Percentiles rank a stretch among this genome's conserved stretches.
These are phyloP conservation scores for Aegilops speltoides DNA, from an alignment of 176 grass and related monocot genomes.

Conservation along the genomic window DNA sequence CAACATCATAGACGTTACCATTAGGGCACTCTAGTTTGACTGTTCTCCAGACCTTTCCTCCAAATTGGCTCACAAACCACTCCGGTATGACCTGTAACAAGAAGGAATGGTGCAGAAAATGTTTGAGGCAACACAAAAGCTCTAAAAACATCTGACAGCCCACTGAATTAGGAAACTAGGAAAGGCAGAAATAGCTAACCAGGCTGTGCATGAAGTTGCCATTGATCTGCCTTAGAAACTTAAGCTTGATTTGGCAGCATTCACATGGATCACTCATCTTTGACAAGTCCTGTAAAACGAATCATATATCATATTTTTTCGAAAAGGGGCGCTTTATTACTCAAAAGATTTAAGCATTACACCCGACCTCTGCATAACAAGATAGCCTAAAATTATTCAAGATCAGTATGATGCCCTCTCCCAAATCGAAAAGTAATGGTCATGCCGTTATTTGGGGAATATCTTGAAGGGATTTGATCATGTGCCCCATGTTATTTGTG, in stretches of 20 bases:
- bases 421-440: too few species aligned
- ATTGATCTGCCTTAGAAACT: not conserved
- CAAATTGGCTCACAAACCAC: constrained; percentile 42
- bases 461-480: too few species aligned
- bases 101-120: not conserved
- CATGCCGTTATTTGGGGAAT: too few species aligned
- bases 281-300: not conserved
- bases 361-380: not conserved
- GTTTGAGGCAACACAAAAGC: not conserved
- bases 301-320: not conserved
- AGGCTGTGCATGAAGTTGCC: not conserved
- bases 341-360: too few species aligned
- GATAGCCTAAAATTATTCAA: not conserved
- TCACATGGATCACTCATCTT: not conserved
- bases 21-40: constrained; percentile 40
- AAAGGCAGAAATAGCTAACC: constrained; percentile 12
- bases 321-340: too few species aligned
- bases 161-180: not conserved
- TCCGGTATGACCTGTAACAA: constrained; percentile 46
- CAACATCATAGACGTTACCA: constrained; percentile 20
- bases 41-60: constrained; percentile 2
- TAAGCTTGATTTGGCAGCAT: not conserved
- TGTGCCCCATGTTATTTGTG: too few species aligned
- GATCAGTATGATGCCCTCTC: not conserved
- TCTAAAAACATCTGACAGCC: too few species aligned